Evolutionary conservation across 176 grass and related monocot genomes (phyloP).

Genomic region (Stipa capillata): DNA sequence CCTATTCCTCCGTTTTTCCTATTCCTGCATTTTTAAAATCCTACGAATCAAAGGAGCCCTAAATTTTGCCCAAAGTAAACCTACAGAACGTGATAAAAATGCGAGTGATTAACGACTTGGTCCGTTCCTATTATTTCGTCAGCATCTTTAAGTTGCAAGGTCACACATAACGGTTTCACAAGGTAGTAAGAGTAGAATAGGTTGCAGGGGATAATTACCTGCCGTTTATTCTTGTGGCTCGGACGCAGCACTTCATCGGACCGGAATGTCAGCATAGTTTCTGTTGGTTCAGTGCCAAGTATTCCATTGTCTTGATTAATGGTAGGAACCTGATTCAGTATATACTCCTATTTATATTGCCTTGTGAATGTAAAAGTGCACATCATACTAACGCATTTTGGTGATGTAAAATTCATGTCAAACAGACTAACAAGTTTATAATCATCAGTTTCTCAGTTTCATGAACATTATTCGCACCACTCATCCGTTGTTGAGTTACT

Average conservation of each 20-base stretch:
- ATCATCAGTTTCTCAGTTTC: neutral
- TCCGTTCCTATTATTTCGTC: neutral
- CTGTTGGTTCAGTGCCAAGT: slow-evolving; percentile 57
- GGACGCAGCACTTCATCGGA: slow-evolving; percentile 54
- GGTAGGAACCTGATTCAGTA: slow-evolving; percentile 53
- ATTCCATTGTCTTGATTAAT: slow-evolving; percentile 68
- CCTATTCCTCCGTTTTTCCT: too few relatives aligned
- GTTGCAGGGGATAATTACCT: slow-evolving; percentile 21
- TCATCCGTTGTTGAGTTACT: neutral
- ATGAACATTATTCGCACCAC: neutral
- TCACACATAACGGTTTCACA: neutral
- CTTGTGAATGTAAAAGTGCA: neutral
- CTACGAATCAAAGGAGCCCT: too few relatives aligned
- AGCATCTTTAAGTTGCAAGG: neutral
- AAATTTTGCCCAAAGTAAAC: slow-evolving; percentile 85
- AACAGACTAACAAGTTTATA: neutral
- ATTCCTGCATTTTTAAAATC: too few relatives aligned
- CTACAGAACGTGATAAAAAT: slow-evolving; percentile 18
- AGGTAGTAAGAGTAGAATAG: neutral
- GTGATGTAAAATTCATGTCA: neutral
- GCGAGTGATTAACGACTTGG: neutral
- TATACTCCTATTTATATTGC: neutral
- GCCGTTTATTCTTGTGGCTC: slow-evolving; percentile 46
- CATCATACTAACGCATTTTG: neutral
- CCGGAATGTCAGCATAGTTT: slow-evolving; percentile 68